A percentile compares a stretch with the other conserved stretches of the same genome.
Evolutionary conservation across 768 basidiomycete species (phyloP).

Genomic region (Psilocybe subaeruginosa): DNA sequence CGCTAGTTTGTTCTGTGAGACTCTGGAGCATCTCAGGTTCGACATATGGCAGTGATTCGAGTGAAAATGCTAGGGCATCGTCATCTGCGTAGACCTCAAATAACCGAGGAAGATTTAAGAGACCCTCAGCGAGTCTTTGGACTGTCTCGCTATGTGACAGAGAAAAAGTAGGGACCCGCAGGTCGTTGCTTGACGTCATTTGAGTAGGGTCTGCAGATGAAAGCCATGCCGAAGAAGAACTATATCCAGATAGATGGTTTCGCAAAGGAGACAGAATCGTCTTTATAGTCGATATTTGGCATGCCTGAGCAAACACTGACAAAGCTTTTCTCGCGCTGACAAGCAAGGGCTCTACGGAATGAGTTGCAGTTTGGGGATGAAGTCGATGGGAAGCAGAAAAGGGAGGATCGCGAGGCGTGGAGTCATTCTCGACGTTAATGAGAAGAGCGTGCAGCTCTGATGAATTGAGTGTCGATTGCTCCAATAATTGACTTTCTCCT

Average conservation of each 20-base stretch:
- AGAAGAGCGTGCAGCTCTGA: constrained; percentile 70
- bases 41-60: constrained; percentile 78
- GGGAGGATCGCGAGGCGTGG: constrained; percentile 25
- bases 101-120: constrained; percentile 88
- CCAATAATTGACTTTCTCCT: constrained; percentile 75
- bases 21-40: constrained; percentile 56
- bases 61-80: constrained; percentile 86
- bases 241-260: constrained; percentile 72
- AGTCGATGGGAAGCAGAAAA: constrained; percentile 36
- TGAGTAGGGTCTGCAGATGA: constrained; percentile 51
- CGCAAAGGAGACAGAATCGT: constrained; percentile 86
- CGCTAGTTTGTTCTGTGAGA: constrained; percentile 43
- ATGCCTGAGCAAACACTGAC: constrained; percentile 65
- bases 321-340: constrained; percentile 57
- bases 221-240: constrained; percentile 70
- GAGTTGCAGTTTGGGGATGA: constrained; percentile 24
- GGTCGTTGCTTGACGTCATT: constrained; percentile 50
- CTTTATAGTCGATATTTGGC: constrained; percentile 78
- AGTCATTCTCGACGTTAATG: constrained; percentile 50
- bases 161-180: constrained; percentile 89
- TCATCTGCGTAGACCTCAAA: constrained; percentile 96
- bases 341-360: constrained; percentile 47
- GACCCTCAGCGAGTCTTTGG: constrained; percentile 89
- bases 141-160: constrained; percentile 88
- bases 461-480: constrained; percentile 86